phyloP scores from a whole-genome alignment of 163 green algal genomes.

The Scenedesmus sp. region DNA sequence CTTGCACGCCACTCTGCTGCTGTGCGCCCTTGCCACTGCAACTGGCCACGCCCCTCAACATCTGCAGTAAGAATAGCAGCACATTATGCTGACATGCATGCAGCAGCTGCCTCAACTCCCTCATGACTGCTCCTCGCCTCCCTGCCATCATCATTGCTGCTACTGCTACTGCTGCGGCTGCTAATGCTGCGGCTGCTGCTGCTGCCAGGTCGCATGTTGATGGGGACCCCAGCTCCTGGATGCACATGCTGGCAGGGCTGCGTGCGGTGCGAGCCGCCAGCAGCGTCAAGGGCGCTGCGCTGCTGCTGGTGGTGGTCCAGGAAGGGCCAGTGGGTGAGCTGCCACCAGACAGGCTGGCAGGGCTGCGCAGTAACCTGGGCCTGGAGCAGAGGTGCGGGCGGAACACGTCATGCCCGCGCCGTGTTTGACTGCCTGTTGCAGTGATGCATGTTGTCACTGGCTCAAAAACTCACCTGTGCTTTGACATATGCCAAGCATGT shows the following conservation, averaged over 20 bases:
- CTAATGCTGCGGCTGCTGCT: background rate
- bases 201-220: slow-evolving; percentile 58
- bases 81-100: background rate
- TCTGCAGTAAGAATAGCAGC: background rate
- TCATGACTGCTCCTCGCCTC: no score
- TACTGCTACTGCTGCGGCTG: background rate
- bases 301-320: slow-evolving; percentile 75
- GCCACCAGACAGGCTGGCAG: slow-evolving; percentile 69
- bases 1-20: background rate
- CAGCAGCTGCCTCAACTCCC: background rate
- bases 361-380: slow-evolving; percentile 73
- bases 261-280: slow-evolving; percentile 63
- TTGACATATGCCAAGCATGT: no score
- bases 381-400: slow-evolving; percentile 73
- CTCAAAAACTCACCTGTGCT: no score
- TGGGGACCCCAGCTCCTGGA: slow-evolving; percentile 73
- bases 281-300: slow-evolving; percentile 55
- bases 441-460: no score
- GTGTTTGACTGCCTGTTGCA: background rate
- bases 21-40: background rate
- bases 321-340: slow-evolving; percentile 57
- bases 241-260: slow-evolving; percentile 63
- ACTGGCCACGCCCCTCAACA: background rate
- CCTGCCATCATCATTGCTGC: background rate
- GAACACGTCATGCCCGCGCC: no score